Evolutionary conservation across 2,329 filamentous ascomycete genomes (phyloP).

Genomic region (Cercospora beticola): DNA sequence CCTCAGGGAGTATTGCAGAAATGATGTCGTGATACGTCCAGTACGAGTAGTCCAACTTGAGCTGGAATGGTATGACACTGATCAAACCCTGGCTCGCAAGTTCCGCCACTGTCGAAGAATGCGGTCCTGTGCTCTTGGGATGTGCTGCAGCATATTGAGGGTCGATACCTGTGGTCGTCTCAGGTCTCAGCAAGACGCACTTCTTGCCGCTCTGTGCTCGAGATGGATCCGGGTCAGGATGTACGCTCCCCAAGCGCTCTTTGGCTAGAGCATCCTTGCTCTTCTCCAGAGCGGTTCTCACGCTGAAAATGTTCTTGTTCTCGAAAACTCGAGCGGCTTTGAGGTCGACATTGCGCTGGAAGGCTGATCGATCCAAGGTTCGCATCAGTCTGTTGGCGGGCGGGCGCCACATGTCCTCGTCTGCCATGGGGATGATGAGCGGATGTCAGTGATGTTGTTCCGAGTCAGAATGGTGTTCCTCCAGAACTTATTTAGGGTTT

Average conservation of each 20-base stretch:
- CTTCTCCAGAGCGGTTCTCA: conserved; percentile 64
- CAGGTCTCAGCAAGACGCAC: conserved; percentile 49
- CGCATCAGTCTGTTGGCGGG: conserved; percentile 78
- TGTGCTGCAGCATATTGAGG: not conserved
- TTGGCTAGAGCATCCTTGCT: conserved; percentile 65
- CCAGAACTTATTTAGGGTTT: conserved; percentile 1
- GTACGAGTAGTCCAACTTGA: conserved; percentile 77
- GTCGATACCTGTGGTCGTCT: conserved; percentile 38
- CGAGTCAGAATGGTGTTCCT: not conserved
- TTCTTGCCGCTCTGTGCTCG: conserved; percentile 50
- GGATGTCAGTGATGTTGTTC: not conserved
- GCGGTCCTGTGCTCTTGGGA: conserved; percentile 57
- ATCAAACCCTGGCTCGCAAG: conserved; percentile 68
- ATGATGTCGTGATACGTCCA: conserved; percentile 89
- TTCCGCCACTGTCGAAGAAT: conserved; percentile 68
- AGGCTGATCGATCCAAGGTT: conserved; percentile 78
- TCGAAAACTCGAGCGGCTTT: conserved; percentile 77
- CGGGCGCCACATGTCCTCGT: conserved; percentile 65
- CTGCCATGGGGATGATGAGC: conserved; percentile 25
- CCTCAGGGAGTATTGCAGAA: conserved; percentile 73
- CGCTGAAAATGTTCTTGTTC: conserved; percentile 69
- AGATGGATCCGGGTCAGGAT: conserved; percentile 59
- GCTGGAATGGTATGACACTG: conserved; percentile 69
- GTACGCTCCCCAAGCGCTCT: conserved; percentile 64
- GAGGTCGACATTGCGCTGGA: conserved; percentile 71